Base-by-base conservation (phyloP, 1,284 basidiomycete species). In the Microbotryum silenes-acaulis region DNA sequence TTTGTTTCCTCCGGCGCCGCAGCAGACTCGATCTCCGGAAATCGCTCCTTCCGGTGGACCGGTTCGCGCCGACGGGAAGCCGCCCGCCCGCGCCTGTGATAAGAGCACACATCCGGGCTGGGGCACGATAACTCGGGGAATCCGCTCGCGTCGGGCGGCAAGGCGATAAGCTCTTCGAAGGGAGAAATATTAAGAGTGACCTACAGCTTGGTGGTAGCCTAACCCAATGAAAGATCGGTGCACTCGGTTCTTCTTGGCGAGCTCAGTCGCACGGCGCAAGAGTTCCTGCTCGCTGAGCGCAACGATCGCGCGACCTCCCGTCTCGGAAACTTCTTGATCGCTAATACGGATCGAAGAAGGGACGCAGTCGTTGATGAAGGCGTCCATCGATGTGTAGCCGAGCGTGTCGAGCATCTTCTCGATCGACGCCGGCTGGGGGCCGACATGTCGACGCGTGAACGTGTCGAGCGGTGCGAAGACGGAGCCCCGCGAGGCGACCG, bases 171-270 rank as follows among this genome's bases (percentile, higher is more conserved):
- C 21, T 2, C 5, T 23, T 14, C 20, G 48, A 6, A 23, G n/a
- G 31, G 31, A 16, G 16, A 18, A 18, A 4, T 16, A 18, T 16
- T 42, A 6, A 33, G 8, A 44, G 20, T 9, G 1, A 56, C 66
- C 20, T 7, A 69, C 67, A 5, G 92, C 91, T 72, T 87, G 88
- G 74, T 94, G 89, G 77, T 98, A 97, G 61, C 94, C 94, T 91
- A 97, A 91, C 50, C 94, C 94, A 74, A 97, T 98, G 75, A 91
- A 94, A 73, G 86, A 92, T 80, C 88, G 91, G 77, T 87, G 87
- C 9, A 82, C 78, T 77, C 85, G 84, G 78, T 98, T 97, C 76
- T 84, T 80, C 37, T 74, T 77, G 21, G 86, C 91, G 27, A 97
- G 79, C 71, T 84, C 82, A 72, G 85, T 85, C 3, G 88, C 91